These are phyloP conservation scores for Rugosomyces carneus DNA, from an alignment of 1,284 basidiomycete species.

Conservation along the genomic window DNA sequence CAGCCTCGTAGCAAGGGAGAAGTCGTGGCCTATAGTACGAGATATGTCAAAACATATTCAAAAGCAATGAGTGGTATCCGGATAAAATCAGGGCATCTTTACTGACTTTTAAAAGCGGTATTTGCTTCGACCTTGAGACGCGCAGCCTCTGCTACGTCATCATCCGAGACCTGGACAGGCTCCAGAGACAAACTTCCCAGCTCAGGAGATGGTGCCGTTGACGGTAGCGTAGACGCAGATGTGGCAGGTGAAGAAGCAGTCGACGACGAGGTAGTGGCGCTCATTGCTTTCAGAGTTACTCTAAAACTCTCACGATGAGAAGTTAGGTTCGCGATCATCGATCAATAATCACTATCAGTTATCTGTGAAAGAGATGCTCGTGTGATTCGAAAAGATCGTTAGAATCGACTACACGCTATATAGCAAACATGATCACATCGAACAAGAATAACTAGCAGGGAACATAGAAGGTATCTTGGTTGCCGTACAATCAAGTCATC, in stretches of 20 bases:
- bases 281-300: constrained; percentile 35
- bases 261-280: constrained; percentile 33
- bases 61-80: neutral
- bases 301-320: constrained; percentile 1
- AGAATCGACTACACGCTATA: too few species aligned
- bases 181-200: constrained; percentile 45
- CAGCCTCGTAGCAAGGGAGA: constrained; percentile 53
- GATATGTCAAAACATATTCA: neutral
- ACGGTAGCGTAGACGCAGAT: constrained; percentile 43
- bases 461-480: neutral
- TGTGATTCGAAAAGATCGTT: too few species aligned
- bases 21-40: constrained; percentile 31
- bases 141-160: constrained; percentile 61
- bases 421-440: neutral
- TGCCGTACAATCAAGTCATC: neutral
- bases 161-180: constrained; percentile 47
- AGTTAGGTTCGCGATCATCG: neutral
- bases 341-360: neutral
- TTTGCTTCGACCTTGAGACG: constrained; percentile 81
- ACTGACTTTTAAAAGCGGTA: constrained; percentile 73
- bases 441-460: neutral
- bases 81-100: neutral
- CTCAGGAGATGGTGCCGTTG: constrained; percentile 52
- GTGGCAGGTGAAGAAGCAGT: constrained; percentile 33
- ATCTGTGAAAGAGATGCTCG: too few species aligned